Percentiles rank a stretch among this genome's conserved stretches.
Evolutionary conservation across 345 rosid genomes (phyloP).

Genomic region (Salix udensis): DNA sequence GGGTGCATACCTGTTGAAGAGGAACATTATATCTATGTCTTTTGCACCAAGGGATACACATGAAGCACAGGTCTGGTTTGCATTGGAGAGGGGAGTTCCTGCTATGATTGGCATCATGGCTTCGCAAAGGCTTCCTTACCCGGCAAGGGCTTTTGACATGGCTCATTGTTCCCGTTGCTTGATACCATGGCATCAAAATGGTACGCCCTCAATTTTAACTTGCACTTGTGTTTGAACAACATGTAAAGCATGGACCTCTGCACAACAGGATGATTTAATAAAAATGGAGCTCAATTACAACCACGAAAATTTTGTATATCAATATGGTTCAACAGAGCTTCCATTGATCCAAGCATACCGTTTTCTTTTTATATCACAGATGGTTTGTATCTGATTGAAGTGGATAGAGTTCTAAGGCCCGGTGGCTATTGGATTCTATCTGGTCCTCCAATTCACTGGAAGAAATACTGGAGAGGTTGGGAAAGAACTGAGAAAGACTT

Average conservation of each 20-base stretch:
- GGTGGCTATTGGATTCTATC: constrained; percentile 98
- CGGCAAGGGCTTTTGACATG: constrained; percentile 93
- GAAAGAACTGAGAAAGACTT: constrained; percentile 75
- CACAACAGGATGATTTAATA: not conserved
- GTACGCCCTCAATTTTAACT: constrained; percentile 33
- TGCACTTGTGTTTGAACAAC: not conserved
- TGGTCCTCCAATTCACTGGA: constrained; percentile 93
- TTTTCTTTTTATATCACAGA: constrained; percentile 32
- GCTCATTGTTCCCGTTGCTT: constrained; percentile 98
- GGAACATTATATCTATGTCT: constrained; percentile 74
- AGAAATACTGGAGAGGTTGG: constrained; percentile 92
- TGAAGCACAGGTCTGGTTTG: constrained; percentile 96
- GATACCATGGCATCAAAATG: constrained; percentile 71
- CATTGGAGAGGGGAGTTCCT: constrained; percentile 95
- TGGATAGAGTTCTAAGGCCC: constrained; percentile 86
- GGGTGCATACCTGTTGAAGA: constrained; percentile 84
- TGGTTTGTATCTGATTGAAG: constrained; percentile 80
- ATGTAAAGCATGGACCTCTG: not conserved
- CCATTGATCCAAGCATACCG: not conserved
- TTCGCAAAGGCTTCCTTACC: constrained; percentile 83
- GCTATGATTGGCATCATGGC: constrained; percentile 87
- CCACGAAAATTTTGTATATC: not conserved
- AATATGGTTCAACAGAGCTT: not conserved
- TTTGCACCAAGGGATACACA: constrained; percentile 98
- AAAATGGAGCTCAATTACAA: not conserved